Conservation (phyloP, 139 green algal genomes). For the Chlorella sorokiniana region DNA sequence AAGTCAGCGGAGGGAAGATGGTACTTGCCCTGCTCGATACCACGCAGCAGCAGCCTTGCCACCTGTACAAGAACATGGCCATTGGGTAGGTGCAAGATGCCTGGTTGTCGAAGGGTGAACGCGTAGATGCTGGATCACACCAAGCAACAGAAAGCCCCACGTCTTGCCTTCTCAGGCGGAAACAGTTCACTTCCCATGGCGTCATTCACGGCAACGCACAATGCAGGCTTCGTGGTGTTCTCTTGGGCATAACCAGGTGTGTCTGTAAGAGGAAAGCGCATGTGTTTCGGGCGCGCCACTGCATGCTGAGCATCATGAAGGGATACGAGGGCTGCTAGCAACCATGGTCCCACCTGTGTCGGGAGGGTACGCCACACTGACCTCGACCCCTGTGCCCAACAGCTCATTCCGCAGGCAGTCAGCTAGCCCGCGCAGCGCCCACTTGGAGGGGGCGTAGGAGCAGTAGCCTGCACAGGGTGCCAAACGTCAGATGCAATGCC, state of each 20-base stretch:
- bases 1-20: slow-evolving; percentile 66
- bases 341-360: slow-evolving; percentile 60
- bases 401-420: slow-evolving; percentile 87
- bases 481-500: slow-evolving; percentile 51
- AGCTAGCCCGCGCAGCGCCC: slow-evolving; percentile 79
- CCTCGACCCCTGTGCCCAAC: slow-evolving; percentile 57
- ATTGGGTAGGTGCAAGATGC: too few species aligned
- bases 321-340: background rate
- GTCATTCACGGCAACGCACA: slow-evolving; percentile 58
- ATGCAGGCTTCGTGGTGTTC: slow-evolving; percentile 67
- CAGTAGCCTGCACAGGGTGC: slow-evolving; percentile 71
- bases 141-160: background rate
- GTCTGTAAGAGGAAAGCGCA: slow-evolving; percentile 20
- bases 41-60: slow-evolving; percentile 48
- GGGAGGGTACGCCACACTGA: slow-evolving; percentile 79
- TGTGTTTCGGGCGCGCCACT: too few species aligned
- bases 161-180: slow-evolving; percentile 42
- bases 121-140: too few species aligned
- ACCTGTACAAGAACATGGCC: slow-evolving; percentile 64
- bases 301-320: too few species aligned
- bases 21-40: slow-evolving; percentile 58
- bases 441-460: slow-evolving; percentile 83
- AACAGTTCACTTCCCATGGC: slow-evolving; percentile 54
- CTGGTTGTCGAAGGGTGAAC: too few species aligned
- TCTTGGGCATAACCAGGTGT: slow-evolving; percentile 79